Conservation (phyloP, 2,329 filamentous ascomycete genomes). For the Pestalotiopsis sp. region DNA sequence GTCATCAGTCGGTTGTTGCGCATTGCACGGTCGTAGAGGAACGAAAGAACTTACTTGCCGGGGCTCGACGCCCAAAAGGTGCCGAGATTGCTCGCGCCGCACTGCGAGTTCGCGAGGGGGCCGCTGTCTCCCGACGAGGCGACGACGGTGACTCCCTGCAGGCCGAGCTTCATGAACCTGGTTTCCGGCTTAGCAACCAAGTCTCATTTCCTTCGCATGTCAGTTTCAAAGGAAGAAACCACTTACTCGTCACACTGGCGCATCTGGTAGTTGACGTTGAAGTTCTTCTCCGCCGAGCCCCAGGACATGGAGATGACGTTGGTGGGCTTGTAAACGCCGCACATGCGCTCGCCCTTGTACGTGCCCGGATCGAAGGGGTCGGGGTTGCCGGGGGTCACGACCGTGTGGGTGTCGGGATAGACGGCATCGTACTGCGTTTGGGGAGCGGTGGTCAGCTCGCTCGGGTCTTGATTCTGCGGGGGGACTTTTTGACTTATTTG, state of each 20-base stretch:
- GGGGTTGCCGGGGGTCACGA: constrained; percentile 35
- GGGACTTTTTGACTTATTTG: background rate
- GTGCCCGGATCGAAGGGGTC: constrained; percentile 38
- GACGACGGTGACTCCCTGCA: constrained; percentile 17
- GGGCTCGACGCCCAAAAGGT: background rate
- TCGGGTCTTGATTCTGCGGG: background rate
- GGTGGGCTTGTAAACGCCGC: constrained; percentile 44
- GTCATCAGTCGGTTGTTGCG: background rate
- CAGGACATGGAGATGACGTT: constrained; percentile 59
- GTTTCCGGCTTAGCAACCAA: background rate
- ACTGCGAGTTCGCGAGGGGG: constrained; percentile 12
- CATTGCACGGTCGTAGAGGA: background rate
- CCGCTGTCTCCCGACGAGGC: constrained; percentile 18
- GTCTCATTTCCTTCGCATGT: background rate
- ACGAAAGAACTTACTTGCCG: background rate
- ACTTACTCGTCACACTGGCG: constrained; percentile 54
- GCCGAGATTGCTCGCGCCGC: constrained; percentile 7
- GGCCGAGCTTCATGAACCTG: constrained; percentile 48
- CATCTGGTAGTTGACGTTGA: constrained; percentile 47
- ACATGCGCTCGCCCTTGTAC: constrained; percentile 44
- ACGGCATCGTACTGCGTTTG: constrained; percentile 42
- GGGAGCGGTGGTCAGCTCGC: background rate
- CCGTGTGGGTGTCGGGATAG: constrained; percentile 36
- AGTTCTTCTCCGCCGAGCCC: constrained; percentile 50
- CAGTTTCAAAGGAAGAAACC: background rate